These are phyloP conservation scores for Tuber umbilicatum DNA, from an alignment of 495 filamentous ascomycete genomes.

Conservation along the genomic window DNA sequence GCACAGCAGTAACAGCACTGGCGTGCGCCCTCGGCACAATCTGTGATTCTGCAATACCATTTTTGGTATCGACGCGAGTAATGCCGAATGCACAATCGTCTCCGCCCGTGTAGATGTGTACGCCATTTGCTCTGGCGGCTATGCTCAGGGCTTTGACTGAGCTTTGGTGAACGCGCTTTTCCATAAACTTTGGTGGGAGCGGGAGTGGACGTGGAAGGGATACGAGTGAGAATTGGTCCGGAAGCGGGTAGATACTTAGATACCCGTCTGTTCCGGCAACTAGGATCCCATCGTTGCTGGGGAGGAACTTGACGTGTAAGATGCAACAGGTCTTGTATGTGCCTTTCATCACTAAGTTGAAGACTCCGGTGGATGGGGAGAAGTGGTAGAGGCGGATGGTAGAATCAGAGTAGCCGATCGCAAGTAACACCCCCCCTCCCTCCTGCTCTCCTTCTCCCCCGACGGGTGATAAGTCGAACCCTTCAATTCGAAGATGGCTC, in stretches of 20 bases:
- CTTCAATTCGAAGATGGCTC: constrained; percentile 70
- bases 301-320: constrained; percentile 42
- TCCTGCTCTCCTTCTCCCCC: constrained; percentile 44
- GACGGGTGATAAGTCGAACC: constrained; percentile 57
- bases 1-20: constrained; percentile 65
- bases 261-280: constrained; percentile 61
- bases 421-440: constrained; percentile 50
- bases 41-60: constrained; percentile 1
- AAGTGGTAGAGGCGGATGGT: constrained; percentile 62
- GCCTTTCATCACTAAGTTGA: constrained; percentile 52
- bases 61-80: constrained; percentile 5
- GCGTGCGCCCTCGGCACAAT: constrained; percentile 69
- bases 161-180: constrained; percentile 25
- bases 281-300: constrained; percentile 43
- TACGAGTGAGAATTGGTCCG: constrained; percentile 33
- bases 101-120: constrained; percentile 28
- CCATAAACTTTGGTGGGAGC: constrained; percentile 15
- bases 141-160: constrained; percentile 23
- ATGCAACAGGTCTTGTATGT: constrained; percentile 69
- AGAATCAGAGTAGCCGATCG: constrained; percentile 64
- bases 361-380: constrained; percentile 44
- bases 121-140: background rate
- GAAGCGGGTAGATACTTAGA: constrained; percentile 52
- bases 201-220: constrained; percentile 5
- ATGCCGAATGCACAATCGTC: constrained; percentile 34